These are phyloP conservation scores for Xylaria sp. DNA, from an alignment of 2,329 filamentous ascomycete genomes.

Conservation along the genomic window DNA sequence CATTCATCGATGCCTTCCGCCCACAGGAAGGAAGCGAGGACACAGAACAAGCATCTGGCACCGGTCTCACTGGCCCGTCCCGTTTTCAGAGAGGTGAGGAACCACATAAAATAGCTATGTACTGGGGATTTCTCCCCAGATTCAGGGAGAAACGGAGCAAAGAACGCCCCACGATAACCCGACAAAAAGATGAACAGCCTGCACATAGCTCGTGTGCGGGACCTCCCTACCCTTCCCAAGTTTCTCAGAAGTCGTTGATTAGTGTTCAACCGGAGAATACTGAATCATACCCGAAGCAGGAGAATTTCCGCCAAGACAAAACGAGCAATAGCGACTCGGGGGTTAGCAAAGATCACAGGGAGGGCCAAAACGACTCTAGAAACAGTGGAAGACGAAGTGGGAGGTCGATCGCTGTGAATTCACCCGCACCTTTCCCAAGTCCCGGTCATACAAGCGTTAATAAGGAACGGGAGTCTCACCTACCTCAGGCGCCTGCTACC, in stretches of 20 bases:
- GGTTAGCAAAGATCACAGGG: background rate
- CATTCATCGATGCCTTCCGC: constrained; percentile 12
- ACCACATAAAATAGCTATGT: constrained; percentile 35
- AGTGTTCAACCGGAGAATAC: constrained; percentile 27
- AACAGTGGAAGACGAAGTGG: constrained; percentile 1
- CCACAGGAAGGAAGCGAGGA: constrained; percentile 30
- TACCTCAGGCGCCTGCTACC: constrained; percentile 36
- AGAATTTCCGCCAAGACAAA: constrained; percentile 35
- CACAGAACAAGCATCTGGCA: constrained; percentile 25
- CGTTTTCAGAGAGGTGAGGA: constrained; percentile 19
- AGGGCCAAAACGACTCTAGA: background rate
- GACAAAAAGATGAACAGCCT: constrained; percentile 10
- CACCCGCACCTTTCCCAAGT: constrained; percentile 23
- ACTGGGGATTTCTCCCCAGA: constrained; percentile 45
- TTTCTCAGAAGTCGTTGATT: constrained; percentile 31
- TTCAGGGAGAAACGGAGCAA: constrained; percentile 30
- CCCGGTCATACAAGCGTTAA: constrained; percentile 8
- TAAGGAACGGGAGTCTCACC: constrained; percentile 23
- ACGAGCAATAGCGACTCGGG: background rate
- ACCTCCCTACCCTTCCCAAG: constrained; percentile 20
- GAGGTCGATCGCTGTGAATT: constrained; percentile 28
- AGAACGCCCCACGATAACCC: background rate
- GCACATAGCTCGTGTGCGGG: constrained; percentile 10
- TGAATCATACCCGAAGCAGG: constrained; percentile 33
- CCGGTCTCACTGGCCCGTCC: constrained; percentile 14